Evolutionary conservation across 2,329 filamentous ascomycete genomes (phyloP).

Genomic region (Tolypocladium tundrense): DNA sequence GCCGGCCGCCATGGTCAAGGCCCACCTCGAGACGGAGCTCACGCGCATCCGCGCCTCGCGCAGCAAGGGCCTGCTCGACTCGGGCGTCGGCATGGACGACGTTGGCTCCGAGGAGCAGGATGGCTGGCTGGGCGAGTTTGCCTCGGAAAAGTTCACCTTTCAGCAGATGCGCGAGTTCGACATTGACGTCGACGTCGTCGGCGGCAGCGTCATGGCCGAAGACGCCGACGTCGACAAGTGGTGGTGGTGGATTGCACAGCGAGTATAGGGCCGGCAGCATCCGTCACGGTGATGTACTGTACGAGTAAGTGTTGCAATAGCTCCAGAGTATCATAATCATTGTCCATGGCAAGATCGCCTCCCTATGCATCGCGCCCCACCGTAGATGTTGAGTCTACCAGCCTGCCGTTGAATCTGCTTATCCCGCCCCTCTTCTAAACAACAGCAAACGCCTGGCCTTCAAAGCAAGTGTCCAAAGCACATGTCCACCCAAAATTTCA

Average conservation of each 20-base stretch:
- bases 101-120: constrained; percentile 61
- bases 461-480: neutral
- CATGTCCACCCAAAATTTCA: neutral
- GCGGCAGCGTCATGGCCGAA: constrained; percentile 59
- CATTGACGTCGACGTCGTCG: constrained; percentile 64
- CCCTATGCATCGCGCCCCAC: neutral
- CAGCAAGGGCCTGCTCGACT: constrained; percentile 74
- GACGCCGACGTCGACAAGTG: constrained; percentile 68
- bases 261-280: constrained; percentile 37
- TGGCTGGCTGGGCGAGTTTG: constrained; percentile 74
- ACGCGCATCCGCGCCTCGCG: constrained; percentile 65
- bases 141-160: constrained; percentile 69
- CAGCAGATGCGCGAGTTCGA: constrained; percentile 74
- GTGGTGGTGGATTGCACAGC: constrained; percentile 83
- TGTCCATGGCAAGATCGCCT: neutral
- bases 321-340: neutral
- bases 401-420: constrained; percentile 7
- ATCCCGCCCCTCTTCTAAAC: neutral
- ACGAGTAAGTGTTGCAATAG: neutral
- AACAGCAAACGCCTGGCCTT: neutral
- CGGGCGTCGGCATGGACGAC: constrained; percentile 59
- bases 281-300: neutral
- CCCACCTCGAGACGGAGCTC: constrained; percentile 70
- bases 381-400: constrained; percentile 34
- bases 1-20: constrained; percentile 65